Percentiles rank a stretch among this genome's conserved stretches.
These are phyloP conservation scores for Chytriomyces hyalinus DNA, from an alignment of 192 early-diverging fungal species.

Conservation along the genomic window DNA sequence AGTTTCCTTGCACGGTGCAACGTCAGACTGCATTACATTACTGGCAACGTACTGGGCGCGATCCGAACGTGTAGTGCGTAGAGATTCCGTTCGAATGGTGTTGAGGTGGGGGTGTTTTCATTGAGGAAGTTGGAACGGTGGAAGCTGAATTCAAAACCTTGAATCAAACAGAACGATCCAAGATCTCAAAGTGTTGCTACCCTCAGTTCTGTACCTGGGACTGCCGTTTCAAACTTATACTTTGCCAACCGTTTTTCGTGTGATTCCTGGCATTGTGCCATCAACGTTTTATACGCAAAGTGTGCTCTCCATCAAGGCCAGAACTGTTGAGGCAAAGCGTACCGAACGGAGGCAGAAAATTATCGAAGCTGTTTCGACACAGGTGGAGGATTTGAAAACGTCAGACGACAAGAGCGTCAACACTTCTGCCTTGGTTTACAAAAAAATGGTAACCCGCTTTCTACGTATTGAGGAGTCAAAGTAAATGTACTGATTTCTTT, in stretches of 20 bases:
- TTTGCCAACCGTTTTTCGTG: slow-evolving; percentile 14
- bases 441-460: slow-evolving; percentile 4
- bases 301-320: slow-evolving; percentile 13
- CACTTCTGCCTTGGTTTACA: background rate
- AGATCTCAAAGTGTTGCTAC: slow-evolving; percentile 17
- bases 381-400: background rate
- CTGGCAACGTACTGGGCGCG: background rate
- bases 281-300: slow-evolving; percentile 8
- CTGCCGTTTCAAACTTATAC: slow-evolving; percentile 14
- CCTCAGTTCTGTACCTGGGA: slow-evolving; percentile 1
- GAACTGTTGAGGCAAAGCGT: slow-evolving; percentile 7
- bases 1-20: background rate
- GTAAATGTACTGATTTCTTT: background rate
- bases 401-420: background rate
- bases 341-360: background rate
- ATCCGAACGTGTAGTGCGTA: slow-evolving; percentile 3
- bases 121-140: background rate
- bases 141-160: background rate
- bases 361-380: background rate
- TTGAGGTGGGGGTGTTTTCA: slow-evolving; percentile 1
- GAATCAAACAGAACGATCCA: slow-evolving; percentile 20
- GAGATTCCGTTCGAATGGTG: slow-evolving; percentile 18
- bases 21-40: background rate
- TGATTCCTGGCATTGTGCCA: slow-evolving; percentile 21
- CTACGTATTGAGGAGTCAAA: too few relatives aligned